phyloP scores from a whole-genome alignment of 768 basidiomycete genomes.

The Suillus brevipes region DNA sequence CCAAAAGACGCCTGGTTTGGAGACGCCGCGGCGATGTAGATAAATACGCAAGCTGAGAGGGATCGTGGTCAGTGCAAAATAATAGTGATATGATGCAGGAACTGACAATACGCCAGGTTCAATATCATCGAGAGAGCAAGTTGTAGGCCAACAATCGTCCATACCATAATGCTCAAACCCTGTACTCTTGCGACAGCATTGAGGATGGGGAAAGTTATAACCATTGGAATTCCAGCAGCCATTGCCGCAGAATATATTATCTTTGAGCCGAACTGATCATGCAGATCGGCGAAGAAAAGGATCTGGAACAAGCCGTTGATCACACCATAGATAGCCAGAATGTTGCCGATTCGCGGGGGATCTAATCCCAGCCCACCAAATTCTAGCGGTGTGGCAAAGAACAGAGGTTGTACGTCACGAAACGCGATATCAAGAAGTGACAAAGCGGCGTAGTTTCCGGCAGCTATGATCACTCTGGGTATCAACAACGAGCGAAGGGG shows the following conservation, averaged over 20 bases:
- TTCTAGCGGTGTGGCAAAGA: slow-evolving; percentile 65
- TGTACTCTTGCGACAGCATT: slow-evolving; percentile 52
- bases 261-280: slow-evolving; percentile 65
- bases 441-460: slow-evolving; percentile 63
- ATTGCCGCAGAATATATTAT: slow-evolving; percentile 57
- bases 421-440: slow-evolving; percentile 68
- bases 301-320: slow-evolving; percentile 67
- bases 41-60: slow-evolving; percentile 61
- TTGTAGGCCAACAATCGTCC: slow-evolving; percentile 52
- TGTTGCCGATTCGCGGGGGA: slow-evolving; percentile 63
- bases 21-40: slow-evolving; percentile 64
- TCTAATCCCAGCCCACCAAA: slow-evolving; percentile 69
- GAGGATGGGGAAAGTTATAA: slow-evolving; percentile 60
- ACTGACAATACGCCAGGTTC: slow-evolving; percentile 59
- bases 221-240: slow-evolving; percentile 49
- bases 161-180: slow-evolving; percentile 50
- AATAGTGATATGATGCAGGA: background rate
- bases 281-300: slow-evolving; percentile 62
- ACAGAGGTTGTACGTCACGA: slow-evolving; percentile 67
- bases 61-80: background rate
- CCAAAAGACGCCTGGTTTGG: slow-evolving; percentile 68
- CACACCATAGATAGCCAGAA: slow-evolving; percentile 62
- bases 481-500: slow-evolving; percentile 54
- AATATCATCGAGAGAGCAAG: slow-evolving; percentile 46
- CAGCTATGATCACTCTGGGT: slow-evolving; percentile 56